These are phyloP conservation scores for Plasmopara muralis DNA, from an alignment of 352 stramenopile species.

Conservation along the genomic window DNA sequence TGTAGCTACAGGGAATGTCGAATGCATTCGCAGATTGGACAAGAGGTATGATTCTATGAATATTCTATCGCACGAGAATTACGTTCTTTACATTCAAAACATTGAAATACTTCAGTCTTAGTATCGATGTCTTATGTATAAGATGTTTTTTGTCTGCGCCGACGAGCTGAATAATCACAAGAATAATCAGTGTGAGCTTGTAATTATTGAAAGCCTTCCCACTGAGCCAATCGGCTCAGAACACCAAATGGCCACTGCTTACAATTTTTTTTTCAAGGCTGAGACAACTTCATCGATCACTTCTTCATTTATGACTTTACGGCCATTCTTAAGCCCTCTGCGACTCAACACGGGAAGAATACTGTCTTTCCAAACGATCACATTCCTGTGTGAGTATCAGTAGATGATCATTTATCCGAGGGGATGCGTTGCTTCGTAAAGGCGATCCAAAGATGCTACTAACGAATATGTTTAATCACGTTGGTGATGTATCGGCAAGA, in stretches of 20 bases:
- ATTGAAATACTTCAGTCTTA: neutral
- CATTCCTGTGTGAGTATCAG: slow-evolving; percentile 9
- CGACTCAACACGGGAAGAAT: slow-evolving; percentile 8
- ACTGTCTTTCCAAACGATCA: slow-evolving; percentile 14
- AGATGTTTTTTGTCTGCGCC: neutral
- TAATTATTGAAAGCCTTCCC: neutral
- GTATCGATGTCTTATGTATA: neutral
- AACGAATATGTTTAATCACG: slow-evolving; percentile 12
- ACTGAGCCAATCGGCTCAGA: neutral
- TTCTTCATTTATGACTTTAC: slow-evolving; percentile 1
- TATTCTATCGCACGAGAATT: neutral
- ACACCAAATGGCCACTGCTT: neutral
- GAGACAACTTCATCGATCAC: neutral
- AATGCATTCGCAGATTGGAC: neutral
- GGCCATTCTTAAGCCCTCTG: neutral
- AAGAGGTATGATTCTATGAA: neutral
- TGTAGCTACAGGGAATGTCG: slow-evolving; percentile 2
- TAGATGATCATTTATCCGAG: slow-evolving; percentile 11
- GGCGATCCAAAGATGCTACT: slow-evolving; percentile 10
- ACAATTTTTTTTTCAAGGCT: slow-evolving; percentile 1
- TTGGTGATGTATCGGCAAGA: no score
- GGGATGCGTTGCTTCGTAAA: slow-evolving; percentile 14
- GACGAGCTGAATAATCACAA: neutral
- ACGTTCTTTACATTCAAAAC: slow-evolving; percentile 1
- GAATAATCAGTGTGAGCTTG: slow-evolving; percentile 1